Conservation (phyloP, 2,329 filamentous ascomycete species). For the Colletotrichum coccodes region DNA sequence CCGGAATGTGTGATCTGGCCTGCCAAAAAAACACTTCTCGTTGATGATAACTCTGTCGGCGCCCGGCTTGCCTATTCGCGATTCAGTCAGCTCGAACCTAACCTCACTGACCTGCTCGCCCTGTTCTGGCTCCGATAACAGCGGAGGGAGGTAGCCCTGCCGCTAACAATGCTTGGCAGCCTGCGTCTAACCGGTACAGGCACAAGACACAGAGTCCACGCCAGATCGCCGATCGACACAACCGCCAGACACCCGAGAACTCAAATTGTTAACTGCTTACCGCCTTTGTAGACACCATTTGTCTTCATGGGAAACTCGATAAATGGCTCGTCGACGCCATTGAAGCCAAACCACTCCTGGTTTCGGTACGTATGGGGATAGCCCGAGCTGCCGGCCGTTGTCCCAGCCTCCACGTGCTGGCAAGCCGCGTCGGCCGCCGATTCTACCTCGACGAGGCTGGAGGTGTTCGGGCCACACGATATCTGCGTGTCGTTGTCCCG, state of each 20-base stretch:
- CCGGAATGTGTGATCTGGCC: constrained; percentile 77
- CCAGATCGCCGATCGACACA: constrained; percentile 30
- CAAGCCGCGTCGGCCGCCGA: constrained; percentile 63
- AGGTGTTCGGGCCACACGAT: constrained; percentile 63
- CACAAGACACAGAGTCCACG: neutral
- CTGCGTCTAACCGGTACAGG: constrained; percentile 9
- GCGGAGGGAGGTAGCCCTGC: neutral
- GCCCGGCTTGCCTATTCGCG: constrained; percentile 64
- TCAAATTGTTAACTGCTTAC: constrained; percentile 45
- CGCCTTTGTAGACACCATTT: constrained; percentile 64
- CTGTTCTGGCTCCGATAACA: neutral
- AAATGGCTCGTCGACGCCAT: constrained; percentile 64
- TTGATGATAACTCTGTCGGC: constrained; percentile 78
- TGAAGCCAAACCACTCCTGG: constrained; percentile 70
- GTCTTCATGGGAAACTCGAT: constrained; percentile 71
- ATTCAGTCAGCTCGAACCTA: constrained; percentile 5
- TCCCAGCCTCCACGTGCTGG: constrained; percentile 55
- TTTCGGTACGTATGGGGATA: constrained; percentile 72
- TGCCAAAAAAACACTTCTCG: constrained; percentile 60
- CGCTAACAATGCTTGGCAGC: constrained; percentile 13
- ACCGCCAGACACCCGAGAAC: neutral
- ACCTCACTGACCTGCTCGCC: neutral
- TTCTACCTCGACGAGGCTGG: constrained; percentile 59
- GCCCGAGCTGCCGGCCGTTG: constrained; percentile 44
- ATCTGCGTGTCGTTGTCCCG: constrained; percentile 12